Base-by-base conservation (phyloP, 768 basidiomycete species). In the Lentinus brumalis region DNA sequence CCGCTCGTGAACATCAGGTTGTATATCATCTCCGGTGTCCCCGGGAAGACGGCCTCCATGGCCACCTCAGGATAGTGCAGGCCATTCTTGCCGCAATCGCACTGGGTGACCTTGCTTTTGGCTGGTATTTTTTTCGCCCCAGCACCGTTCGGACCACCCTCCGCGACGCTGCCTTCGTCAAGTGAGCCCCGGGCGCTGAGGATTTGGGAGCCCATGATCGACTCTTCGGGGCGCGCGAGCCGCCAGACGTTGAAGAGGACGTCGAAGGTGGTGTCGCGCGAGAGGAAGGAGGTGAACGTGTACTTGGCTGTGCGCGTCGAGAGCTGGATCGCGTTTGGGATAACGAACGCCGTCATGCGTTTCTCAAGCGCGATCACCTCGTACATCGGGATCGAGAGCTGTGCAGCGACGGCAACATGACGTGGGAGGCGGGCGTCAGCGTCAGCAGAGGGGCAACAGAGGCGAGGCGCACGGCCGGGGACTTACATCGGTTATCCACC, bases 301-400 rank as follows among this genome's bases (percentile, higher is more conserved):
- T 97, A 94, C 77, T 96, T 93, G 16, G 83, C 82, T 66, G 86
- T 86, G 30, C 83, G 82, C 0, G 96, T 97, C 14, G 92, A 86
- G 58, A 98, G 84, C 66, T 91, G 89, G 66, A 98, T 96, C 29
- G 93, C 96, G 72, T 98, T 98, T 15, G 96, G 96, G 63, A 98
- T 98, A 60, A 98, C 94, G 66, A 95, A 92, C 2, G 96, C 96
- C 0, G 96, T 98, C 93, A 96, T 98, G 69, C 87, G 92, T 83
- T 97, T 98, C 71, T 98, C 96, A 26, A 98, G 83, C 21, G 84
- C 78, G 35, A 82, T 87, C 57, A 98, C 87, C 69, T 97, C 94
- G 71, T 87, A 83, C 63, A 97, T 94, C 7, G 96, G 90, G 59
- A 98, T 86, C 45, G 87, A 87, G 64, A 96, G 80, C 94, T 96